Conservation (phyloP, 495 filamentous ascomycete species). For the Lasiosphaeris hirsuta region DNA sequence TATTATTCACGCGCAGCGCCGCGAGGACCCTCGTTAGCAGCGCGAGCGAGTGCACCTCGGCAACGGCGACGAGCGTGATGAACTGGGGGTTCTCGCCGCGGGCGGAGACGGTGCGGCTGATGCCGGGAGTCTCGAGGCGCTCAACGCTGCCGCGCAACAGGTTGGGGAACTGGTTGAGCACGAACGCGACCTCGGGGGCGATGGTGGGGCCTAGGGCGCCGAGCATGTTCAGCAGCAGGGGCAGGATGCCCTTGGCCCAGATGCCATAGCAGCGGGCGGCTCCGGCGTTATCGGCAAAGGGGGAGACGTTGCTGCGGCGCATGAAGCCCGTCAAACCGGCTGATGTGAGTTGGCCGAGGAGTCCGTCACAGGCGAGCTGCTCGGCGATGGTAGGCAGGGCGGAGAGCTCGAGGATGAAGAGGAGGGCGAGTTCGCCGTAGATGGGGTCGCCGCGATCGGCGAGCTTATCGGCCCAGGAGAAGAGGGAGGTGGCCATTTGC, state of each 20-base stretch:
- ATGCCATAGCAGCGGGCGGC: slow-evolving; percentile 67
- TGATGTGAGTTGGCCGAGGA: slow-evolving; percentile 72
- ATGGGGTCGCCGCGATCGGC: slow-evolving; percentile 77
- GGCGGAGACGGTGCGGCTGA: slow-evolving; percentile 41
- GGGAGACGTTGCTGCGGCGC: slow-evolving; percentile 64
- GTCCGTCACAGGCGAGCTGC: slow-evolving; percentile 78
- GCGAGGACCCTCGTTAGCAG: slow-evolving; percentile 66
- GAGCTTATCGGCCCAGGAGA: slow-evolving; percentile 89
- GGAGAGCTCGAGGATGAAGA: slow-evolving; percentile 85
- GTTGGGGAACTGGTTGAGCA: slow-evolving; percentile 79
- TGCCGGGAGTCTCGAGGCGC: slow-evolving; percentile 53
- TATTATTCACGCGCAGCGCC: slow-evolving; percentile 56
- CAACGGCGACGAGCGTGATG: slow-evolving; percentile 66
- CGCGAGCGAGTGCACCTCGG: slow-evolving; percentile 73
- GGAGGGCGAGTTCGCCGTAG: slow-evolving; percentile 83
- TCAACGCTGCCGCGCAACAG: slow-evolving; percentile 63
- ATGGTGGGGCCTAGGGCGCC: slow-evolving; percentile 71
- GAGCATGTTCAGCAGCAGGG: slow-evolving; percentile 86
- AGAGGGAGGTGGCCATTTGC: slow-evolving; percentile 81
- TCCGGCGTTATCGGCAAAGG: slow-evolving; percentile 55
- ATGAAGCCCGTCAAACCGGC: slow-evolving; percentile 71
- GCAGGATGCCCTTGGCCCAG: slow-evolving; percentile 84
- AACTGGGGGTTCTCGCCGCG: slow-evolving; percentile 36
- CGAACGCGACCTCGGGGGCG: slow-evolving; percentile 77
- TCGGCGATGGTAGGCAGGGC: slow-evolving; percentile 79